A percentile compares a stretch with the other conserved stretches of the same genome.
Conservation (phyloP, 106 monocot genomes). For the Acanthochlamys bracteata region DNA sequence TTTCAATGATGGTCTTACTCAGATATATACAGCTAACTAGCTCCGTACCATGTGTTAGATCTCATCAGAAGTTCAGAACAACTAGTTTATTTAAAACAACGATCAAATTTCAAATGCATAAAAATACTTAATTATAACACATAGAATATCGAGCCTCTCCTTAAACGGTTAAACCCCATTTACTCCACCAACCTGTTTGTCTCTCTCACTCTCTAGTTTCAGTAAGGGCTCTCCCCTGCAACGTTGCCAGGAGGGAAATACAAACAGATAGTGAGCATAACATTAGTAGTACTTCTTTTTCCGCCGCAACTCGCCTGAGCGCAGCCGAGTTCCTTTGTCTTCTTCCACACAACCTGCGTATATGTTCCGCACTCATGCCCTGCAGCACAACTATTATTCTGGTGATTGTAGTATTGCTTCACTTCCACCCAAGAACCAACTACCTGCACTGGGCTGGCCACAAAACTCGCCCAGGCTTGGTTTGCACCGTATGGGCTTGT, state of each 20-base stretch:
- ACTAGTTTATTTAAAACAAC: too few relatives aligned
- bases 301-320: conserved; percentile 25
- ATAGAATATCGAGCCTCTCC: too few relatives aligned
- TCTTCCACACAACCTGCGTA: conserved; percentile 54
- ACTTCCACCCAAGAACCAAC: conserved; percentile 39
- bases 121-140: too few relatives aligned
- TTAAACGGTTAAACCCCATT: too few relatives aligned
- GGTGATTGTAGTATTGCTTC: conserved; percentile 24
- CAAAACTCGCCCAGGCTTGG: conserved; percentile 36
- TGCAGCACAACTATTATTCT: conserved; percentile 32
- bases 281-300: background rate
- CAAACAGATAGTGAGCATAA: conserved; percentile 35
- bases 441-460: conserved; percentile 25
- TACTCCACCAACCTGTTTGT: too few relatives aligned
- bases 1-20: too few relatives aligned
- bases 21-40: too few relatives aligned
- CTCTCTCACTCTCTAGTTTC: background rate
- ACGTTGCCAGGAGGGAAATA: conserved; percentile 44
- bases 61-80: too few relatives aligned
- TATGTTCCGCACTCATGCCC: conserved; percentile 43
- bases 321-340: conserved; percentile 39
- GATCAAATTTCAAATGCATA: too few relatives aligned
- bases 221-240: conserved; percentile 39
- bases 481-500: conserved; percentile 40
- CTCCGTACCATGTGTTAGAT: too few relatives aligned